Base-by-base conservation (phyloP, 2,329 filamentous ascomycete species). In the Neofusicoccum umdonicola region DNA sequence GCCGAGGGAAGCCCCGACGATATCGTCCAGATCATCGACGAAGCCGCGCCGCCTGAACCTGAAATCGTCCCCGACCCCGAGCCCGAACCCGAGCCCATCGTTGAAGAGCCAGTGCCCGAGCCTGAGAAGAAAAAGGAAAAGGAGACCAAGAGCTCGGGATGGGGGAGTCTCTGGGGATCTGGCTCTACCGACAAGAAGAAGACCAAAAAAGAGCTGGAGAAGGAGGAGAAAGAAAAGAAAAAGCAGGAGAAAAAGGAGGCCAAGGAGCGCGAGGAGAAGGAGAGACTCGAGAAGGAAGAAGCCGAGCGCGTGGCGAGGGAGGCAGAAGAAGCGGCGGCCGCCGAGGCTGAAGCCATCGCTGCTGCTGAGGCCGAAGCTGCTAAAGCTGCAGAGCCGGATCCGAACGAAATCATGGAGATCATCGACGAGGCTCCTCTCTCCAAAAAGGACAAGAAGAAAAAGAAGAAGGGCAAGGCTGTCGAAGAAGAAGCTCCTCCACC, bases 381-480 rank as follows among this genome's bases (percentile, higher is more conserved):
- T 22, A 35, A 47, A 17, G 61, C 60, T 27, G 39, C 27, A 12
- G 62, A 65, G 51, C 77, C n/a, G 4, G 64, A 65, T 47, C 50
- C 64, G 6, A 64, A 64, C 22, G 61, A 64, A n/a, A 64, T 64
- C 6, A 31, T 58, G 19, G 60, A 66, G 34, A 63, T 54, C 27
- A 41, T 58, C 22, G 61, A 66, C 47, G 64, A 66, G 51, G 64
- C 51, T n/a, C 51, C 64, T 11, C 13, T 27, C 50, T 42, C 76
- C 2, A 67, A 68, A 54, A 73, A 76, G 65, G 75, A 76, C 66
- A 81, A 79, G 69, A 79, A 78, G 60, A 77, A 80, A 70, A 83
- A 82, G 72, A 84, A 85, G 73, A 79, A 79, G 64, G 82, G 81
- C 67, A 80, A 79, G 56, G 73, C 67, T 54, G 74, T 71, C 42